These are phyloP conservation scores for Ophiostoma pallidulum DNA, from an alignment of 2,329 filamentous ascomycete genomes.

Conservation along the genomic window DNA sequence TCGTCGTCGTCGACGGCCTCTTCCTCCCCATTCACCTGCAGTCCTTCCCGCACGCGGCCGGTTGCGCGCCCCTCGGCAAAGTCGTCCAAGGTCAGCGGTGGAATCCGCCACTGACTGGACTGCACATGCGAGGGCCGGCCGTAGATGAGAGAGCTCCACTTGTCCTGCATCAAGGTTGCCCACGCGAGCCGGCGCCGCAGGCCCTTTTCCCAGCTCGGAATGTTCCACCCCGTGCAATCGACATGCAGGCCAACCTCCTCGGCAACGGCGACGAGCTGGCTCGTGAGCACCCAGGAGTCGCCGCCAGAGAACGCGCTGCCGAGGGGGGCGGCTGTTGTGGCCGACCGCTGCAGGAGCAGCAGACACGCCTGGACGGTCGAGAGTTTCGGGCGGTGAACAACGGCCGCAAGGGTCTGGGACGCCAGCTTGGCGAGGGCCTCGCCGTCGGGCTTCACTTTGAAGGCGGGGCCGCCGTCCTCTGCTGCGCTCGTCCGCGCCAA, in stretches of 20 bases:
- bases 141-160: constrained; percentile 67
- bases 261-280: constrained; percentile 75
- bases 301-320: constrained; percentile 36
- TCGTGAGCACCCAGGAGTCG: constrained; percentile 76
- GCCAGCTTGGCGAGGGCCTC: constrained; percentile 61
- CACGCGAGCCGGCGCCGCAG: constrained; percentile 78
- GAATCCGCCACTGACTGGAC: constrained; percentile 1
- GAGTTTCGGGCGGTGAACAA: constrained; percentile 73
- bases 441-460: constrained; percentile 37
- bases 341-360: constrained; percentile 58
- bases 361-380: constrained; percentile 72
- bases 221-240: constrained; percentile 79
- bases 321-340: neutral
- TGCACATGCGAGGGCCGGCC: constrained; percentile 44
- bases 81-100: constrained; percentile 17
- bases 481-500: too few species aligned
- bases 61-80: too few species aligned
- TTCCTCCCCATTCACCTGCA: neutral
- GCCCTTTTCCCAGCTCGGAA: constrained; percentile 78
- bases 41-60: too few species aligned
- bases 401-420: constrained; percentile 53
- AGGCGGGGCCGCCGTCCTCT: constrained; percentile 40
- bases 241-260: constrained; percentile 86
- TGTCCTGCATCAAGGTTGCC: constrained; percentile 92
- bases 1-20: neutral